Evolutionary conservation across 1,139 yeast genomes (phyloP).

Genomic region (Yamadazyma triangularis): DNA sequence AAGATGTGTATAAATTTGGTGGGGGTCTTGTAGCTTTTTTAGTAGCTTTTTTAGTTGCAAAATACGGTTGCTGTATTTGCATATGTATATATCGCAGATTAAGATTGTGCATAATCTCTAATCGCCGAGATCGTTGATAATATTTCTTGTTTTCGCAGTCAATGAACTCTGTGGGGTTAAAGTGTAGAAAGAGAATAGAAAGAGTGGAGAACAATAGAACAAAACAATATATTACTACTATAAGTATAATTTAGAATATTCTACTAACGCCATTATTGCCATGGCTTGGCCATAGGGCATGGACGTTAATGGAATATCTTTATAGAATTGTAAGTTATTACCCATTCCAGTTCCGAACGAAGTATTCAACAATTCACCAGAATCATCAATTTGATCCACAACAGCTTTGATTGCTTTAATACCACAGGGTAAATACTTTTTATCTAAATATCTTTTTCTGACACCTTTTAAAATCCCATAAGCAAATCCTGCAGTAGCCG

Average conservation of each 20-base stretch:
- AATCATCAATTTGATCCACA: slow-evolving; percentile 17
- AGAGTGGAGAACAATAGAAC: too few species aligned
- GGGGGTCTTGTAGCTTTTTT: too few species aligned
- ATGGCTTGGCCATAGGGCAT: slow-evolving; percentile 36
- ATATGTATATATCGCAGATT: too few species aligned
- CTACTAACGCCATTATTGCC: slow-evolving; percentile 32
- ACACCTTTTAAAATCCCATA: slow-evolving; percentile 26
- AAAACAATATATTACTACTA: too few species aligned
- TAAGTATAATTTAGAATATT: slow-evolving; percentile 17
- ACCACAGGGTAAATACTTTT: slow-evolving; percentile 17
- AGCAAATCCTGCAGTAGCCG: slow-evolving; percentile 33
- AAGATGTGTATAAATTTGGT: too few species aligned
- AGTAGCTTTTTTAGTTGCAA: too few species aligned
- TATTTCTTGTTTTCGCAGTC: too few species aligned
- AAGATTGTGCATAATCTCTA: too few species aligned
- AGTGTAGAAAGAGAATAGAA: too few species aligned
- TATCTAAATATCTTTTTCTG: slow-evolving; percentile 19
- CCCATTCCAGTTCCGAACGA: slow-evolving; percentile 35
- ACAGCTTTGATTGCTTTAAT: slow-evolving; percentile 24
- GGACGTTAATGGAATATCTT: slow-evolving; percentile 25
- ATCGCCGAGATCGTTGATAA: too few species aligned
- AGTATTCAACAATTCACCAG: slow-evolving; percentile 26
- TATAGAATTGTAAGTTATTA: slow-evolving; percentile 22
- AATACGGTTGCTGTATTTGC: too few species aligned
- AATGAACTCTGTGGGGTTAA: too few species aligned